Evolutionary conservation across 305 asterid species (phyloP), one percentile per base, ranked within the genome.

Genomic region (Ruellia speciosa): DNA sequence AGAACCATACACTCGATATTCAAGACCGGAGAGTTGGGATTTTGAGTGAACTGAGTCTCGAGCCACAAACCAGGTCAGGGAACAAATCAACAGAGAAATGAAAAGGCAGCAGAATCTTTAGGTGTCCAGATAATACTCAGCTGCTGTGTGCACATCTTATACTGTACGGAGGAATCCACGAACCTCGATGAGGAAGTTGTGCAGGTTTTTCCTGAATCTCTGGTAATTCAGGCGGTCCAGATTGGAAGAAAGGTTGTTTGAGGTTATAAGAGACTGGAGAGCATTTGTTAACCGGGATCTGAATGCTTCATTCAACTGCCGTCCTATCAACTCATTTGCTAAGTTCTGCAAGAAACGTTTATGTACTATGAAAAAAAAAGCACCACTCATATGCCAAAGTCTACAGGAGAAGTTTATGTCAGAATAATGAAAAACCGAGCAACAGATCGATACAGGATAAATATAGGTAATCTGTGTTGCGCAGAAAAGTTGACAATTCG

Each of bases 131-230:
- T 16, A 56, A 66, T 46, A 14, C 54, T 14, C 31, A 43, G 49
- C 51, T 54, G 58, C 59, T 52, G 53, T 45, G 49, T 35, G 64
- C 54, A 56, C 56, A 62, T 60, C 43, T 75, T 78, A 92, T 64
- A 79, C 79, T 57, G 80, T 79, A 46, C 87, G 90, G 72, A 92
- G 93, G 72, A 92, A 92, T 67, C 95, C 99, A 69, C 99, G 86
- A 62, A 92, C 99, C 71, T 86, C 94, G 13, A 75, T 45, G 60
- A 92, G 94, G 70, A 92, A 88, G 66, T 51, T 69, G 43, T 72
- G 85, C 52, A 92, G 69, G 53, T 88, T 92, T 60, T 86, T 88
- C 54, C 99, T 82, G 83, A 92, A 92, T 70, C 73, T 86, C 69
- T 86, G 94, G 81, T 80, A 69, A 77, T 88, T 92, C 37, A 59